These are phyloP conservation scores for Coemansia sp. DNA, from an alignment of 192 early-diverging fungal genomes.

Conservation along the genomic window DNA sequence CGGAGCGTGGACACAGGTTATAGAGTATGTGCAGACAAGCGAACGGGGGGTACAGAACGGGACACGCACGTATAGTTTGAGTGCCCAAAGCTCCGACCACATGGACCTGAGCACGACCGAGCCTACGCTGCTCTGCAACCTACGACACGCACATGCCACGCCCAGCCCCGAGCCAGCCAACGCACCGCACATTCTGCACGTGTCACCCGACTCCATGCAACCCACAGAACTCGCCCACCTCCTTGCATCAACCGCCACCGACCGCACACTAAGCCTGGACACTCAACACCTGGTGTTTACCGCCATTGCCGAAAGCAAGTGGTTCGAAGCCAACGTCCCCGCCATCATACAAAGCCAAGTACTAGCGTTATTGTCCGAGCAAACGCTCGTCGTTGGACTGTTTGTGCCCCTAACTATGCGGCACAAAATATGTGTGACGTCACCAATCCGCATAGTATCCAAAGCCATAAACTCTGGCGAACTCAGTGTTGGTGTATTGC, in stretches of 20 bases:
- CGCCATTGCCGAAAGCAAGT: neutral
- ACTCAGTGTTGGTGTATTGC: constrained; percentile 7
- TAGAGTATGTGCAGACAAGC: constrained; percentile 9
- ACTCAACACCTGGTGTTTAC: constrained; percentile 29
- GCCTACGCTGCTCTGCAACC: no score
- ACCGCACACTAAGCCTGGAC: constrained; percentile 19
- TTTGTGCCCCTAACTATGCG: constrained; percentile 10
- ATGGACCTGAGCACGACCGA: no score
- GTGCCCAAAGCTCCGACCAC: no score
- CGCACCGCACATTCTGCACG: no score
- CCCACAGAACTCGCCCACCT: no score
- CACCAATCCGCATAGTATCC: constrained; percentile 14
- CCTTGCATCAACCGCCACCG: no score
- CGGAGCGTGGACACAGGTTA: constrained; percentile 16
- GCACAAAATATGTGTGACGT: no score
- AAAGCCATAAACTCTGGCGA: constrained; percentile 29
- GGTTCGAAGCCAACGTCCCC: constrained; percentile 25
- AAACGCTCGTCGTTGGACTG: constrained; percentile 20
- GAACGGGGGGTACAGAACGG: no score
- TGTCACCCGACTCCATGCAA: no score
- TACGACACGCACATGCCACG: no score
- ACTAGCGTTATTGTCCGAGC: constrained; percentile 9
- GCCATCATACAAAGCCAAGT: constrained; percentile 38
- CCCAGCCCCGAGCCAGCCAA: no score
- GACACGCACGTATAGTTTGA: no score